A percentile compares a stretch with the other conserved stretches of the same genome.
phyloP scores from a whole-genome alignment of 2,329 filamentous ascomycete genomes.

The Kalmusia sp. region DNA sequence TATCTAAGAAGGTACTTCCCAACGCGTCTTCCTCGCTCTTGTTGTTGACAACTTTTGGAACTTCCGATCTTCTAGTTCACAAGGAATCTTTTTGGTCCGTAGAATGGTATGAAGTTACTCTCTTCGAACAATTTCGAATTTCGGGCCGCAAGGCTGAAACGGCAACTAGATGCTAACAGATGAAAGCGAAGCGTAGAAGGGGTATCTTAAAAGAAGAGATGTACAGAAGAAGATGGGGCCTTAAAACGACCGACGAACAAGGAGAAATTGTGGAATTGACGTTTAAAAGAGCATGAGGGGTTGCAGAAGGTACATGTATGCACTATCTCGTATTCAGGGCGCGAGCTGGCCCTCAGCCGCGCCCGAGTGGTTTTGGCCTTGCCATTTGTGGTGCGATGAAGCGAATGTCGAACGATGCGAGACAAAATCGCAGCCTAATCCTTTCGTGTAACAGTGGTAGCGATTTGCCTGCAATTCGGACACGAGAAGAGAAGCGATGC shows the following conservation, averaged over 20 bases:
- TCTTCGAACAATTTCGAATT: not conserved
- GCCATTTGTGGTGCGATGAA: slow-evolving; percentile 22
- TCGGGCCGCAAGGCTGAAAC: not conserved
- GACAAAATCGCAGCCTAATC: not conserved
- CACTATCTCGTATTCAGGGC: slow-evolving; percentile 18
- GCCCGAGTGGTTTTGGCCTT: slow-evolving; percentile 31
- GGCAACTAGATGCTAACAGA: not conserved
- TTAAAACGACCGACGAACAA: not conserved
- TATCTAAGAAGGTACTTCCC: too few species aligned
- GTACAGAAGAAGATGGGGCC: not conserved
- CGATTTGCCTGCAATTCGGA: too few species aligned
- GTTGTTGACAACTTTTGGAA: too few species aligned
- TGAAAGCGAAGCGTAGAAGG: not conserved
- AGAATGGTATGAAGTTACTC: not conserved
- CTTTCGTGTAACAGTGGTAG: not conserved
- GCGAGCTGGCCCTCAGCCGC: slow-evolving; percentile 29
- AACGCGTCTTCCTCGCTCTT: too few species aligned
- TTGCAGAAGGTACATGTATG: not conserved
- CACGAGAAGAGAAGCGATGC: too few species aligned
- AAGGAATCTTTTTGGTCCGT: not conserved
- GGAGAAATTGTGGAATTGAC: not conserved
- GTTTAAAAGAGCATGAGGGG: not conserved
- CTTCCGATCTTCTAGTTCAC: too few species aligned
- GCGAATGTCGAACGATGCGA: not conserved
- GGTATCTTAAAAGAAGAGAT: not conserved